phyloP scores from a whole-genome alignment of 2,329 filamentous ascomycete species.

The Tricladium varicosporioides region DNA sequence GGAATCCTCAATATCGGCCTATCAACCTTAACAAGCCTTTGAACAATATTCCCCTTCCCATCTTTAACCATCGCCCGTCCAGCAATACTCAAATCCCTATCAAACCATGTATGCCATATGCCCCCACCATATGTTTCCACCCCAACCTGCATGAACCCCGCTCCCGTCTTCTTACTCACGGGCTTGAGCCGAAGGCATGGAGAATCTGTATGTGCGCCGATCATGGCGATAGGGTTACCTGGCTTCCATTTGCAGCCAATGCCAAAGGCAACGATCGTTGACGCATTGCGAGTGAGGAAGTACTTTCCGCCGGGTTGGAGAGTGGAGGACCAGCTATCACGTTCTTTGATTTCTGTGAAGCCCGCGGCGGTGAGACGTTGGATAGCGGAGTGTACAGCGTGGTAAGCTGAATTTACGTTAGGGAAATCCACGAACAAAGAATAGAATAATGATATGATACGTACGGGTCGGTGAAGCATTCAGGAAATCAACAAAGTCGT shows the following conservation, averaged over 20 bases:
- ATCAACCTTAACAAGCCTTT: conserved; percentile 87
- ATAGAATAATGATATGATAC: conserved; percentile 32
- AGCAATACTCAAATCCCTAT: conserved; percentile 87
- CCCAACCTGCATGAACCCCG: conserved; percentile 89
- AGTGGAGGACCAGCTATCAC: conserved; percentile 79
- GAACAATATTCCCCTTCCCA: conserved; percentile 69
- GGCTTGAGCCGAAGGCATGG: conserved; percentile 91
- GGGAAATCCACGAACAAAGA: conserved; percentile 15
- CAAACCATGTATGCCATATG: conserved; percentile 98
- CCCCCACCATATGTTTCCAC: conserved; percentile 97
- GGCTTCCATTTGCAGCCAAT: conserved; percentile 89
- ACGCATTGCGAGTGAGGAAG: conserved; percentile 90
- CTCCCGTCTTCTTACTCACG: conserved; percentile 81
- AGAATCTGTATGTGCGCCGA: conserved; percentile 95
- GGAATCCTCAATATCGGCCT: conserved; percentile 89
- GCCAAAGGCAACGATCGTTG: conserved; percentile 88
- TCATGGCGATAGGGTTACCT: conserved; percentile 87
- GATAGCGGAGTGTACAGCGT: conserved; percentile 81
- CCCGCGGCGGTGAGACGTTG: conserved; percentile 76
- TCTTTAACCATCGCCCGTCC: conserved; percentile 81
- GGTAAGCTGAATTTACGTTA: conserved; percentile 67
- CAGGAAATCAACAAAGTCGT: conserved; percentile 87
- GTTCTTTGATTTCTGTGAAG: conserved; percentile 86
- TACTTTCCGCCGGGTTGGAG: conserved; percentile 90
- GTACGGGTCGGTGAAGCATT: conserved; percentile 91